phyloP scores from a whole-genome alignment of 1,284 basidiomycete species.

The Fistulinella staudtii region DNA sequence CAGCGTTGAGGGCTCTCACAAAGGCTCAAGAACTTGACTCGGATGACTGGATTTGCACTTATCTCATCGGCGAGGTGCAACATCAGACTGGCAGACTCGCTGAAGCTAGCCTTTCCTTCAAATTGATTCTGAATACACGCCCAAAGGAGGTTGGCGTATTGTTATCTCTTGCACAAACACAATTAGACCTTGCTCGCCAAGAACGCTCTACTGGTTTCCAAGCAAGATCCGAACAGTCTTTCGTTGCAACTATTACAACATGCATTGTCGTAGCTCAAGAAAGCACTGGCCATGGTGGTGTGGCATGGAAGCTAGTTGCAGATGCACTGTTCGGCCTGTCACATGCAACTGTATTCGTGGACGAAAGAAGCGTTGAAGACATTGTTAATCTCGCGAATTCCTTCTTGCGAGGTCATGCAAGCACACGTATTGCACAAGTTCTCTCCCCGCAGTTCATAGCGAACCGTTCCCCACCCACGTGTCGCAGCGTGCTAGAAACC shows the following conservation, averaged over 20 bases:
- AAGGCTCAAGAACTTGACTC: constrained; percentile 69
- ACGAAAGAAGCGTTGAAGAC: constrained; percentile 39
- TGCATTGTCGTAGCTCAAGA: constrained; percentile 55
- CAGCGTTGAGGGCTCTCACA: constrained; percentile 84
- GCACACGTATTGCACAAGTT: constrained; percentile 41
- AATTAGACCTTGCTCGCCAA: constrained; percentile 67
- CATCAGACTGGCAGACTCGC: constrained; percentile 74
- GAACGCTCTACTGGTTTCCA: constrained; percentile 70
- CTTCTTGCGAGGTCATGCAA: constrained; percentile 37
- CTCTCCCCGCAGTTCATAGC: constrained; percentile 35
- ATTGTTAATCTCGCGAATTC: constrained; percentile 36
- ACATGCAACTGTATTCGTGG: constrained; percentile 38
- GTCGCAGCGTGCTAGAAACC: constrained; percentile 47
- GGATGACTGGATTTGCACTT: constrained; percentile 81
- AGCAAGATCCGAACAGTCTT: constrained; percentile 71
- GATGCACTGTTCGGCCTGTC: constrained; percentile 77
- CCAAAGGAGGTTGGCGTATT: constrained; percentile 71
- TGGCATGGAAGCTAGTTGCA: constrained; percentile 84
- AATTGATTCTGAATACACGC: constrained; percentile 51
- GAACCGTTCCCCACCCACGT: constrained; percentile 28
- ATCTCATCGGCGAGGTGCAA: constrained; percentile 85
- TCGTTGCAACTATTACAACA: constrained; percentile 55
- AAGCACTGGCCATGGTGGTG: constrained; percentile 60
- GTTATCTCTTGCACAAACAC: constrained; percentile 71
- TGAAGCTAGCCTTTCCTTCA: constrained; percentile 71